Evolutionary conservation across 2,329 filamentous ascomycete genomes (phyloP), one percentile per base, ranked within the genome.

Genomic region (Fusarium penzigii): DNA sequence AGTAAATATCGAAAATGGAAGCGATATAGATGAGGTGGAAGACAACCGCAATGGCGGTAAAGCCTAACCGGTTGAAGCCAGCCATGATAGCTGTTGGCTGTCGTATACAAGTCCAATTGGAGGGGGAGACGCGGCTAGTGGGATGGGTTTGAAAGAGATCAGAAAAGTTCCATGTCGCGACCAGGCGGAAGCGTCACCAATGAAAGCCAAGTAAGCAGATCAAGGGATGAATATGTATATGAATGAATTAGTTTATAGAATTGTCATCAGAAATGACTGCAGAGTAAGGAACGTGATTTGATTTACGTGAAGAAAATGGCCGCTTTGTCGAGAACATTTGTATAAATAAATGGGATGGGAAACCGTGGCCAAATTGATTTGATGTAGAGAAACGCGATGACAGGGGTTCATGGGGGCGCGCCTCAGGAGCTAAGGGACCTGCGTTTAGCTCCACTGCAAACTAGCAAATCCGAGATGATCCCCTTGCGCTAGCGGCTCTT

Each of bases 1-100:
- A 99, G 75, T 99, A 97, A 59, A 97, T 94, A 72, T 97, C 92
- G 75, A 99, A 99, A 67, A 97, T 97, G 54, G 92, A 96, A 69
- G 88, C 89, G 51, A 96, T 88, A 72, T 99, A 99, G 59, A 96
- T 84, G 48, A 97, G 72, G 74, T 99, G 95, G 71, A 99, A 99
- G 55, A 93, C 76, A 68, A 97, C 83, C 64, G 94, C 94, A 69
- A 96, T 84, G 69, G 88, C 86, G 72, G 97, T 75, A 71, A 99
- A 97, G 69, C 87, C 87, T 68, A 89, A 83, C 69, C 92, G 90
- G 63, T 75, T 76, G 61, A 80, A 74, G 54, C 75, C 69, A 56
- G 80, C 79, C 83, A 86, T 86, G 62, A 44, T 61, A 65, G 34
- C 39, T 34, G 48, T 44, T 50, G 44, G 48, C 34, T 17, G 40